Base-by-base conservation (phyloP, 2,329 filamentous ascomycete species). In the Colletotrichum chlorophyti region DNA sequence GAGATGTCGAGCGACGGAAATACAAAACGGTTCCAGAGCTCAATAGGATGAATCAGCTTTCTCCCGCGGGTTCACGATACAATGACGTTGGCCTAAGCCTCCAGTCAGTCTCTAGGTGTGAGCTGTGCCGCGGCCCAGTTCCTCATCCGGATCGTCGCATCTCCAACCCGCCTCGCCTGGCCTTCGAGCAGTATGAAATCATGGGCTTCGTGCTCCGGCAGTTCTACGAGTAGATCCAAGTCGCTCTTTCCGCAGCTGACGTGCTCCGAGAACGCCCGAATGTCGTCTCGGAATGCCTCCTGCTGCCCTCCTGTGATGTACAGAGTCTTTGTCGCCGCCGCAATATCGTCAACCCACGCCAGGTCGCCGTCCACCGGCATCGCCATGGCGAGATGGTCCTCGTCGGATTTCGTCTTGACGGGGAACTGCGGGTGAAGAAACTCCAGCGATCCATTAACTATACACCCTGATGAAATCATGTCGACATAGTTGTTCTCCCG, bases 181-280 rank as follows among this genome's bases (percentile, higher is more conserved):
- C 66, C 66, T 55, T 74, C 70, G 9, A 74, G 35, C 15, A 72
- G 29, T 9, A 74, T 66, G 37, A 70, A 72, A 15, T 73, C 72
- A 23, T 75, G 72, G 1, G 69, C 71, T 32, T 73, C 70, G 0
- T 61, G 63, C 12, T 68, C 67, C 3, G 55, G 26, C 32, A 69
- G 54, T 19, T 74, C 68, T 3, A 73, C 26, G n/a, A 55, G 62
- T 3, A 74, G 64, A 3, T 68, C 61, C 8, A 70, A n/a, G 65
- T 66, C 35, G 50, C 46, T 24, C 51, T 51, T 24, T 41, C 59
- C 14, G n/a, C 57, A 60, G 6, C 57, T 50, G 38, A 74, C 46
- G 2, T 59, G 60, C 26, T 69, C 63, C 2, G 65, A 65, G 14
- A 72, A 60, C 8, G 48, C 45, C 5, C 68, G 58, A 7, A 65